Base-by-base conservation (phyloP, 1,284 basidiomycete species). In the Amanita bisporigera region DNA sequence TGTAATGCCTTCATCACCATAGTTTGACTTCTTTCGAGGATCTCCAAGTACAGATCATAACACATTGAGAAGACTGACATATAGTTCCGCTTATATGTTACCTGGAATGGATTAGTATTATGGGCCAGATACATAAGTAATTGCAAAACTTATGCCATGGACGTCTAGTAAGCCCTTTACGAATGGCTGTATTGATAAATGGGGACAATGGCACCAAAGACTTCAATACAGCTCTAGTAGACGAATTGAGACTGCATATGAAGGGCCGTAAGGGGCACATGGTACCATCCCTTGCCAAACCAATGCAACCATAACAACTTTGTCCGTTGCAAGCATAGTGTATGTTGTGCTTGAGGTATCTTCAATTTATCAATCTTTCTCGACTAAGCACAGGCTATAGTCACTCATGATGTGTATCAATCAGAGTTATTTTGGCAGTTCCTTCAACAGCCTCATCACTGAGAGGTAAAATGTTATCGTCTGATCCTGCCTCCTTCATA, bases 1-100 rank as follows among this genome's bases (percentile, higher is more conserved):
- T 58, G 26, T 1, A 70, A 49, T 17, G 65, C 65, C 26, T 11
- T 24, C 24, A 63, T 10, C 3, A 69, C 63, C 10, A 10, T n/a
- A 3, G 12, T 10, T 17, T 66, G 1, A 4, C 57, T 55, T 14
- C 57, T 29, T n/a, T 40, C 26, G 19, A 2, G 43, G 12, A 45
- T 45, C 2, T 45, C 43, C 11, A 45, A 17, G 43, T 45, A 45
- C 6, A 45, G 21, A 7, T 45, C 43, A n/a, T n/a, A 45, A 7
- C 43, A 45, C 3, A 7, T n/a, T 9, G 43, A 45, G 21, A 45
- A 45, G 21, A n/a, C 7, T 9, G 43, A 3, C 3, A 3, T 45
- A n/a, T 45, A n/a, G 17, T n/a, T 19, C 2, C 11, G 17, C 21
- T 7, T 45, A n/a, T n/a, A 45, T 45, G 19, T n/a, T 12, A n/a